phyloP scores from a whole-genome alignment of 2,329 filamentous ascomycete genomes.

The Rasamsonia emersonii region DNA sequence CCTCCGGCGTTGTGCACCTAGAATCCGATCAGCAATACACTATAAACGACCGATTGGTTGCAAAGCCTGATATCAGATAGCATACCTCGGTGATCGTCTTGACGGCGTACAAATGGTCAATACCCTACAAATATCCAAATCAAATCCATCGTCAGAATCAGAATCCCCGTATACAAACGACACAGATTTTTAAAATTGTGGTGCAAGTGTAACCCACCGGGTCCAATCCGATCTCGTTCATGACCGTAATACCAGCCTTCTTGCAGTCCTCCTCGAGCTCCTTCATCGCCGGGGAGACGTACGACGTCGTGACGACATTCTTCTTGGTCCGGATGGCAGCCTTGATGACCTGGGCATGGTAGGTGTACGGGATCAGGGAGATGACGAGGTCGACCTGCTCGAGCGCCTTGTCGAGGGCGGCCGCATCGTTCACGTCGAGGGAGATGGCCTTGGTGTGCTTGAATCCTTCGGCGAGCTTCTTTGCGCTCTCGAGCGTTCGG shows the following conservation, averaged over 20 bases:
- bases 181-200: conserved; percentile 14
- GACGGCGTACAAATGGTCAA: conserved; percentile 61
- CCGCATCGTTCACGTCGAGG: conserved; percentile 70
- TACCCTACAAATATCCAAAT: conserved; percentile 15
- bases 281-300: conserved; percentile 86
- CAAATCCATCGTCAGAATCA: neutral
- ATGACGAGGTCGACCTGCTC: conserved; percentile 72
- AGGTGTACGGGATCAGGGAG: conserved; percentile 82
- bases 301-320: conserved; percentile 90
- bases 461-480: conserved; percentile 65
- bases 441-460: conserved; percentile 67
- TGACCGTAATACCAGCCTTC: conserved; percentile 87
- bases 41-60: neutral
- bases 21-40: conserved; percentile 2
- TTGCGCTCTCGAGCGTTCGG: conserved; percentile 66
- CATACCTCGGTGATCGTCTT: conserved; percentile 59
- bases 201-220: conserved; percentile 22
- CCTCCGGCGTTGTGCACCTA: conserved; percentile 81
- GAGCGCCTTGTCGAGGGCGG: conserved; percentile 71
- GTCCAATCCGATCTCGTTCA: conserved; percentile 84
- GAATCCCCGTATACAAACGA: too few relatives aligned
- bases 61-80: neutral
- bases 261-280: conserved; percentile 77
- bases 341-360: conserved; percentile 84
- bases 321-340: conserved; percentile 88